Base-by-base conservation (phyloP, 192 early-diverging fungal genomes). In the Phycomyces blakesleeanus region DNA sequence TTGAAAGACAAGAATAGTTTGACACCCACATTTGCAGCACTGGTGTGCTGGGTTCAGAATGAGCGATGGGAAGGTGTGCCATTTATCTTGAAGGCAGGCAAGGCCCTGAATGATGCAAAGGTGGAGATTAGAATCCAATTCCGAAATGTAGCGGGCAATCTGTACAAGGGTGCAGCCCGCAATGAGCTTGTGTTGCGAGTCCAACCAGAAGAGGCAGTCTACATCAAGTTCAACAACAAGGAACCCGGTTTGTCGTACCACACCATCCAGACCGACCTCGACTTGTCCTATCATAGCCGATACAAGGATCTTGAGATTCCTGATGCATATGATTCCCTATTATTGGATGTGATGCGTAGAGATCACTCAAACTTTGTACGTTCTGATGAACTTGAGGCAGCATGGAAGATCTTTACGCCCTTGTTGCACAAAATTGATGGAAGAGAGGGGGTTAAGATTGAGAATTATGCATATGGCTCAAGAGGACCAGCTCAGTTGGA, bases 361-460 rank as follows among this genome's bases (percentile, higher is more conserved):
- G 96, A 97, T 63, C 93, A 98, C 68, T 89, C 89, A 54, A 96
- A 97, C 82, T 96, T 98, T 88, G 92, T 97, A 26, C 80, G 91
- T 51, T 81, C 86, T 66, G 92, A 93, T 76, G 93, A 95, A 79
- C 78, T 98, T 16, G 94, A 96, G 68, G 93, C 90, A 58, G 93
- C 97, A 3, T 98, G 97, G 97, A 91, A 90, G 67, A 95, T 98
- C 50, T 97, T 98, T 64, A 98, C 97, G 0, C 97, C 97, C 4
- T 78, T 97, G 27, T 77, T 98, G 64, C 94, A 96, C 79, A 70
- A 83, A 54, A 93, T 97, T 74, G 93, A 95, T 72, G 40, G 39
- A 57, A 56, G 57, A 5, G 71, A 76, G 12, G 51, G 74, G 22
- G 51, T 81, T 5, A 66, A 71, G 37, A 71, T 93, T 5, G 71